Conservation (phyloP, 306 rosid genomes). For the Mimosa pudica region DNA sequence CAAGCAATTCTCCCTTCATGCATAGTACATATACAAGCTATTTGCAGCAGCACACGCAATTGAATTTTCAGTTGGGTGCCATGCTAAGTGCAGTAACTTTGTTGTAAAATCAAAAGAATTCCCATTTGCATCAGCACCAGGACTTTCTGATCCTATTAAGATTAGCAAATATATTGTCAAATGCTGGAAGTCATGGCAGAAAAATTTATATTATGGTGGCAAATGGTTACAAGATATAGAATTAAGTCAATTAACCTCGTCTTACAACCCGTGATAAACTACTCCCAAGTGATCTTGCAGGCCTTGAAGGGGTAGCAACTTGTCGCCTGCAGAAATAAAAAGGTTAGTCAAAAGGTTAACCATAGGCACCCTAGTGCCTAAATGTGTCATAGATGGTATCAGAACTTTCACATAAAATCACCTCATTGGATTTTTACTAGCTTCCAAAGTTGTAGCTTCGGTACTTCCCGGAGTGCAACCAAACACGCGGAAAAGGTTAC, state of each 20-base stretch:
- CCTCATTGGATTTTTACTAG: constrained; percentile 99
- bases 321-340: constrained; percentile 63
- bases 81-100: constrained; percentile 96
- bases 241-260: constrained; percentile 55
- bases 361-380: not conserved
- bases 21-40: constrained; percentile 99
- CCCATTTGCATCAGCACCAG: constrained; percentile 90
- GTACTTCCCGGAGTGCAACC: constrained; percentile 82
- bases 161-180: constrained; percentile 26
- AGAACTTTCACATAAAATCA: constrained; percentile 36
- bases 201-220: not conserved
- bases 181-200: not conserved
- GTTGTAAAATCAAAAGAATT: constrained; percentile 94
- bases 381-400: constrained; percentile 9
- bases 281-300: constrained; percentile 89
- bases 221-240: constrained; percentile 7
- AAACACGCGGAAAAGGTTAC: constrained; percentile 94
- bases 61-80: constrained; percentile 96
- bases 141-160: constrained; percentile 72
- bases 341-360: constrained; percentile 10
- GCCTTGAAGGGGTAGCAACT: constrained; percentile 91
- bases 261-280: constrained; percentile 92
- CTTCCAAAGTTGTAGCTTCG: constrained; percentile 88
- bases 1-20: constrained; percentile 61
- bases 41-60: constrained; percentile 99